Evolutionary conservation across 495 filamentous ascomycete genomes (phyloP), one percentile per base, ranked within the genome.

Genomic region (Parmelia sp.): DNA sequence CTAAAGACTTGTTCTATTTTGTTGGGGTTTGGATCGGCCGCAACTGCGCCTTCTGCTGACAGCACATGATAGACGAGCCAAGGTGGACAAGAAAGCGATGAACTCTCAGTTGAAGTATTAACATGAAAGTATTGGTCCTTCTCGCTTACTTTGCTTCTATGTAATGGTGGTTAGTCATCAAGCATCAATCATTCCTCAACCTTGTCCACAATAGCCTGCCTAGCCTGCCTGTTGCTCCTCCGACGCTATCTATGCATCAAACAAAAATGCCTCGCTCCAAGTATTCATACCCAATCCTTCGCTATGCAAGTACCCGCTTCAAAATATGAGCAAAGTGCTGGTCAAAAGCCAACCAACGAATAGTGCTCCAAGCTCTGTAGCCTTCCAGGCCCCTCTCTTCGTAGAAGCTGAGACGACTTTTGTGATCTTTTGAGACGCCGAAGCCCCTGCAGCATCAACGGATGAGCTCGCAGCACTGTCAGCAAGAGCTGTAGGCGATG

Each of bases 401-500:
- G 53, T 33, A 33, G 49, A 42, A 17, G 27, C 37, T 44, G 61
- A 57, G 11, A 57, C 37, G 33, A 42, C n/a, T 27, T 63, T 63
- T 14, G 61, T 63, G 29, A 63, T 29, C 23, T 56, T 60, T 39
- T 42, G 31, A 47, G 63, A 58, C 7, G 56, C 53, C 21, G 59
- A 58, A 39, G 65, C 57, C 21, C 58, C 60, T 36, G 33, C 57
- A 40, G 42, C 35, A 25, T 35, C 45, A 21, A 47, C 15, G 37
- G 64, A 51, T 8, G 65, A 60, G 40, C 51, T 61, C 31, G 23
- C 45, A 37, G 53, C 55, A 31, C 51, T 69, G 9, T 68, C 60
- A 58, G 40, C 51, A 8, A 61, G 37, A 19, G 62, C 62, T 39
- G 63, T 56, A 19, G 69, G 53, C 40, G 70, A 63, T 29, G 68